A percentile compares a stretch with the other conserved stretches of the same genome.
These are phyloP conservation scores for Boletus pseudopeckii DNA, from an alignment of 768 basidiomycete species.

Conservation along the genomic window DNA sequence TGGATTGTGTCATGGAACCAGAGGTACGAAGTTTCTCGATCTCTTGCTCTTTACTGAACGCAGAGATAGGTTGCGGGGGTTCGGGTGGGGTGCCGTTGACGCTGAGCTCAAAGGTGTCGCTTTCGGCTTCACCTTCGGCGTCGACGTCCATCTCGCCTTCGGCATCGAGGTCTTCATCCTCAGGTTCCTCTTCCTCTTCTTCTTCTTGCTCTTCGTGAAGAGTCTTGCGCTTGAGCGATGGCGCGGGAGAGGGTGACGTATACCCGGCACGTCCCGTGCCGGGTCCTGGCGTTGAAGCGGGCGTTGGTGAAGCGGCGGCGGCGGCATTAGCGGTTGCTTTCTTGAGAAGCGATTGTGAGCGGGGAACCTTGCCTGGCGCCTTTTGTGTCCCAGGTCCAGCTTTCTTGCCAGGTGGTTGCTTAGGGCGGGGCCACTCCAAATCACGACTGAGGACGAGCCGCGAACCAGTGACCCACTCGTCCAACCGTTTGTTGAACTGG, in stretches of 20 bases:
- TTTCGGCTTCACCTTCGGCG: conserved; percentile 42
- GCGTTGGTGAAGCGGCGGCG: conserved; percentile 59
- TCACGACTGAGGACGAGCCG: conserved; percentile 81
- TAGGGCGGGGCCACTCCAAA: conserved; percentile 95
- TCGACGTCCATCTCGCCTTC: conserved; percentile 54
- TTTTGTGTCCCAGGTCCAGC: conserved; percentile 42
- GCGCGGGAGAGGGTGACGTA: conserved; percentile 57
- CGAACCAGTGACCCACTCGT: conserved; percentile 93
- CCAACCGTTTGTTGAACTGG: conserved; percentile 97
- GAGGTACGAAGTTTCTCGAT: conserved; percentile 97
- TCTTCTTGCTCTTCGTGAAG: conserved; percentile 63
- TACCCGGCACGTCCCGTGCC: conserved; percentile 32
- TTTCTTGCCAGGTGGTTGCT: conserved; percentile 59
- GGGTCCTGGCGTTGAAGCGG: conserved; percentile 44
- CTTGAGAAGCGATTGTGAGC: conserved; percentile 58
- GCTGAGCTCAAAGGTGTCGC: conserved; percentile 68
- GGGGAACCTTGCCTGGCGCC: conserved; percentile 61
- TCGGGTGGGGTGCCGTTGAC: conserved; percentile 45
- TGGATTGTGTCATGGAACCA: conserved; percentile 98
- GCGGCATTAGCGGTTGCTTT: conserved; percentile 68
- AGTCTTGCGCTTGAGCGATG: conserved; percentile 65
- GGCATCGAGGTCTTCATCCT: conserved; percentile 42
- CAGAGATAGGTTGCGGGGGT: conserved; percentile 48
- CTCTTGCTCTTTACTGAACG: conserved; percentile 96
- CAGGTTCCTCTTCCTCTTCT: conserved; percentile 54